Evolutionary conservation across 768 basidiomycete genomes (phyloP), one percentile per base, ranked within the genome.

Genomic region (Phylloporus sp.): DNA sequence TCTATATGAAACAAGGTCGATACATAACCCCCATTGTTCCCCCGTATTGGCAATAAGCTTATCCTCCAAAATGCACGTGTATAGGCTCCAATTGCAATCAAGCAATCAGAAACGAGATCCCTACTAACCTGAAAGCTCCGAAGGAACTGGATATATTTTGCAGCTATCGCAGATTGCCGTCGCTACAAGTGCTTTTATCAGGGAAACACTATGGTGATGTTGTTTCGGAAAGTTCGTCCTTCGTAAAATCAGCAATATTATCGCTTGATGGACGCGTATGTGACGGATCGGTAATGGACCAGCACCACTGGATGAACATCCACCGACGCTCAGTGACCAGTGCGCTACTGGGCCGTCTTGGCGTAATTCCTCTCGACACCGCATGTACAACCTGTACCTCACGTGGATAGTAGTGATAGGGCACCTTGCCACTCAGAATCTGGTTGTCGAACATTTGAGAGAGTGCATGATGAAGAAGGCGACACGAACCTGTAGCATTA

Each of bases 221-320:
- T 5, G n/a, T 21, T 17, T 6, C 44, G 15, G 35, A 6, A 28
- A 53, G 42, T 8, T 53, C 53, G 1, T 28, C 26, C 6, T 17
- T 36, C n/a, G 41, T 46, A 23, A 57, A 57, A 4, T 17, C 5
- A 24, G 35, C 48, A 4, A 73, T 65, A 21, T 69, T 66, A 7
- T 48, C 50, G 5, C 56, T 49, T 14, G 57, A 57, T 17, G 72
- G 72, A 27, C 73, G 59, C 4, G 41, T 40, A 7, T 20, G 56
- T 51, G 26, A 55, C 49, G 27, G 9, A 59, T 54, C 34, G 32
- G 58, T 61, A 38, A 64, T 65, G 9, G 53, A 53, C 53, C 53
- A 54, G 5, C 53, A 54, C 36, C 31, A 11, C 3, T 49, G 53
- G 13, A 55, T 42, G 10, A 49, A 42, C 36, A 11, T 45, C 53